Evolutionary conservation across 2,329 filamentous ascomycete species (phyloP).

Genomic region (Bimuria novae-zelandiae): DNA sequence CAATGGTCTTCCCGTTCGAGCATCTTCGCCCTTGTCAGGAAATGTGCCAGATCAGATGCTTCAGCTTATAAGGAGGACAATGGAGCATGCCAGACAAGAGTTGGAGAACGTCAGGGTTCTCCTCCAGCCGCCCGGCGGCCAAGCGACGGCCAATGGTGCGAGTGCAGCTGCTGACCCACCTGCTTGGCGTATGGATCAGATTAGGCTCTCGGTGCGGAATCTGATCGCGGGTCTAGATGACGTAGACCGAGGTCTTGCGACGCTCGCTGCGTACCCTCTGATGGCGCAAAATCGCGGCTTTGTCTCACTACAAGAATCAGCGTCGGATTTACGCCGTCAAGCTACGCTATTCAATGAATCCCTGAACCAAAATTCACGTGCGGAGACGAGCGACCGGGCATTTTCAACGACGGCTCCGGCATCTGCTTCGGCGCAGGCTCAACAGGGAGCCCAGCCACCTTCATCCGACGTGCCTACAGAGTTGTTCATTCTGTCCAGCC

Average conservation of each 20-base stretch:
- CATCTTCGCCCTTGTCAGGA: conserved; percentile 18
- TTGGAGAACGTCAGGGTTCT: conserved; percentile 38
- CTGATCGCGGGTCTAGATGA: conserved; percentile 31
- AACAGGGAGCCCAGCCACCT: conserved; percentile 12
- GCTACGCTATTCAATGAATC: conserved; percentile 27
- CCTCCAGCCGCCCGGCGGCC: conserved; percentile 21
- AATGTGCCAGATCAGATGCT: conserved; percentile 25
- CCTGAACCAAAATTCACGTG: conserved; percentile 21
- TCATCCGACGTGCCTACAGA: conserved; percentile 29
- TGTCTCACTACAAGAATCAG: conserved; percentile 32
- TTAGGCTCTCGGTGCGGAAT: conserved; percentile 31
- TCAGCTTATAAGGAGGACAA: conserved; percentile 24
- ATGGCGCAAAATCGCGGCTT: conserved; percentile 37
- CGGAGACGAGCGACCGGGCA: neutral
- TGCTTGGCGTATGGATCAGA: conserved; percentile 35
- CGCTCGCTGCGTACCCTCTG: conserved; percentile 26
- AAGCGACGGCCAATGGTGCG: conserved; percentile 7
- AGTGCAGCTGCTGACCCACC: conserved; percentile 19
- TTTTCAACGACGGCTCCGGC: neutral
- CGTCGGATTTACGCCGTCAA: conserved; percentile 32
- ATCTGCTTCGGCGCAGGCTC: conserved; percentile 14
- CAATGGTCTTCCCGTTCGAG: conserved; percentile 24
- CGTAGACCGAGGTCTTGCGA: conserved; percentile 31
- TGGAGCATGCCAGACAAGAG: conserved; percentile 36
- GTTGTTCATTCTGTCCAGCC: conserved; percentile 43